Percentiles rank a stretch among this genome's conserved stretches.
Conservation (phyloP, 345 rosid species). For the Schrenkiella parvula region DNA sequence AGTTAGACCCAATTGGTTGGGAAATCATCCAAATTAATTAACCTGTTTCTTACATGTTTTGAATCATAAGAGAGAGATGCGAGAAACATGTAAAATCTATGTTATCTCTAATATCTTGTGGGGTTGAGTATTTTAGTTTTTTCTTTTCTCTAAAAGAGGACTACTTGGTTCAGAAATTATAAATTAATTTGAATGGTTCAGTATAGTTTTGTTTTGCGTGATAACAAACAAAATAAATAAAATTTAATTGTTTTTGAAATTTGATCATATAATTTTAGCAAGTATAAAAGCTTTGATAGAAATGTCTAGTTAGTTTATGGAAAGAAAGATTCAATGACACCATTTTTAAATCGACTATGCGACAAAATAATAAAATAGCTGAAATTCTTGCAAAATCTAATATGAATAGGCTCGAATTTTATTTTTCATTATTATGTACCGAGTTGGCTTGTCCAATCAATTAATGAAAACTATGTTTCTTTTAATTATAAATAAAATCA, state of each 20-base stretch:
- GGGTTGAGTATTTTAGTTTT: neutral
- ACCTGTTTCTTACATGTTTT: neutral
- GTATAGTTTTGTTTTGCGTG: neutral
- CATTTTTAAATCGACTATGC: too few relatives aligned
- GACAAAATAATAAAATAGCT: too few relatives aligned
- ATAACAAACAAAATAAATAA: neutral
- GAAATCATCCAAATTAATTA: conserved; percentile 2
- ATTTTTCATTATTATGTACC: too few relatives aligned
- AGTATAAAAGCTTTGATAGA: too few relatives aligned
- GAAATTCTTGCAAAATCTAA: too few relatives aligned
- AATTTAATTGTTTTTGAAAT: neutral
- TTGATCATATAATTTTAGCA: too few relatives aligned
- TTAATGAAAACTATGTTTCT: too few relatives aligned
- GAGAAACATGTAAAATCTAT: neutral
- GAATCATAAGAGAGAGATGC: neutral
- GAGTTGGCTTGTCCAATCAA: too few relatives aligned
- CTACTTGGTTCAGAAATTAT: neutral
- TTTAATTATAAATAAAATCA: too few relatives aligned
- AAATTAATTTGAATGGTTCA: neutral
- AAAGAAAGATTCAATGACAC: too few relatives aligned
- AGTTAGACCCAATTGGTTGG: conserved; percentile 26
- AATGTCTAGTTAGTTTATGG: too few relatives aligned
- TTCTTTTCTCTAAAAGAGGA: neutral
- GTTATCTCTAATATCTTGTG: neutral
- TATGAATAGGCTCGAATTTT: too few relatives aligned